Evolutionary conservation across 2,329 filamentous ascomycete species (phyloP).

Genomic region (Fusarium subtropicale): DNA sequence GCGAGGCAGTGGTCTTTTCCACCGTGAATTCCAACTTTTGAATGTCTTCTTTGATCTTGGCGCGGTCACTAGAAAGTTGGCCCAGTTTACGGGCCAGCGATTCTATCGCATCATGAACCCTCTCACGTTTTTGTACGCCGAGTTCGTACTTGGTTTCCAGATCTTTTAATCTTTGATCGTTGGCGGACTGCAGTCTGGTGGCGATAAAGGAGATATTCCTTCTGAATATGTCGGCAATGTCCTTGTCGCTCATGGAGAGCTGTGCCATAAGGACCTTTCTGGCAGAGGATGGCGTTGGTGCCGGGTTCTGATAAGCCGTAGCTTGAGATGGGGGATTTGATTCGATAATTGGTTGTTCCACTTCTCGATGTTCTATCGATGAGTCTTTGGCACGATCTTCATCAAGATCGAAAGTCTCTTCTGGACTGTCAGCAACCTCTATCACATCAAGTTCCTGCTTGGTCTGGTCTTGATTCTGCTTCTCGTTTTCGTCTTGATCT

Average conservation of each 20-base stretch:
- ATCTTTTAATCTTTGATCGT: background rate
- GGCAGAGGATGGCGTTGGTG: background rate
- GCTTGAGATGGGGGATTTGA: no score
- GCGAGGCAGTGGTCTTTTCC: background rate
- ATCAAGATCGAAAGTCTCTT: background rate
- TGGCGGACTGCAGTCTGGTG: background rate
- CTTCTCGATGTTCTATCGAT: background rate
- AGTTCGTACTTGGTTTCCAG: background rate
- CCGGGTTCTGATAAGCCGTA: background rate
- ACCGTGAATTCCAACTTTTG: background rate
- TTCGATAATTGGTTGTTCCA: background rate
- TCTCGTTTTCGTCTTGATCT: background rate
- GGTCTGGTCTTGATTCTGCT: background rate
- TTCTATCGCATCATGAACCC: background rate
- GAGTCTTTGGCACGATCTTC: background rate
- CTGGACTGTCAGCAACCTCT: background rate
- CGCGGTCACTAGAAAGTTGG: no score
- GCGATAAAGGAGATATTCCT: background rate
- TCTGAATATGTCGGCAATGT: background rate
- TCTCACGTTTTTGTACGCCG: background rate
- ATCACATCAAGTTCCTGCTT: background rate
- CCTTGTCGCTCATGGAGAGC: background rate
- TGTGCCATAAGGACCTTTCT: background rate
- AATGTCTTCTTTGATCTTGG: fast-evolving
- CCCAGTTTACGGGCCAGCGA: background rate